Conservation (phyloP, 805 yeast species). For the Teunomyces pallodes region DNA sequence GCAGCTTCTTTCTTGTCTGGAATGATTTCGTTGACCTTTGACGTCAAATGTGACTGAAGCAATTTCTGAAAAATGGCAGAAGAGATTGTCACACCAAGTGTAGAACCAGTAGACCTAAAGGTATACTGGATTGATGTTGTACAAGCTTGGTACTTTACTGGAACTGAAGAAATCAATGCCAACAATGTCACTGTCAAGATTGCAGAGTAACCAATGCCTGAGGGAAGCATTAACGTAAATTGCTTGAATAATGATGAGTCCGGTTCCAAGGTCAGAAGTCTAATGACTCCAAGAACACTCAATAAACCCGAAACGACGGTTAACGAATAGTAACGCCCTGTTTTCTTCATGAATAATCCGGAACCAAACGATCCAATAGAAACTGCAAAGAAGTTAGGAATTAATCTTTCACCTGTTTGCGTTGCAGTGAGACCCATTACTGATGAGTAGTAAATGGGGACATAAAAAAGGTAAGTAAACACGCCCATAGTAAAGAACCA, state of each 20-base stretch:
- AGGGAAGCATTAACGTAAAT: slow-evolving; percentile 44
- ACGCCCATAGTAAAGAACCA: slow-evolving; percentile 71
- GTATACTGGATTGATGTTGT: slow-evolving; percentile 90
- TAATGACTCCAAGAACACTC: slow-evolving; percentile 46
- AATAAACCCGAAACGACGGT: slow-evolving; percentile 43
- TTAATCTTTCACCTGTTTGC: slow-evolving; percentile 53
- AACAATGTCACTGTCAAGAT: slow-evolving; percentile 69
- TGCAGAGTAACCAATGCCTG: slow-evolving; percentile 66
- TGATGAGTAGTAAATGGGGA: slow-evolving; percentile 65
- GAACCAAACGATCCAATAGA: slow-evolving; percentile 64
- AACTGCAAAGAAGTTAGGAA: slow-evolving; percentile 69
- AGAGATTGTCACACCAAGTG: slow-evolving; percentile 72
- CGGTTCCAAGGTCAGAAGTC: slow-evolving; percentile 31
- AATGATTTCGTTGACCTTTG: slow-evolving; percentile 8
- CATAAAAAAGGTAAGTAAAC: slow-evolving; percentile 61
- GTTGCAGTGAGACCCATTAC: slow-evolving; percentile 54
- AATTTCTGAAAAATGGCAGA: slow-evolving; percentile 62
- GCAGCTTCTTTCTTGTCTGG: slow-evolving; percentile 37
- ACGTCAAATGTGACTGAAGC: slow-evolving; percentile 27
- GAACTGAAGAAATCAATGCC: slow-evolving; percentile 75
- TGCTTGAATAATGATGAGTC: slow-evolving; percentile 35
- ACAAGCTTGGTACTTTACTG: slow-evolving; percentile 68
- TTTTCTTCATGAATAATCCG: slow-evolving; percentile 63
- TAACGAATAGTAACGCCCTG: slow-evolving; percentile 66
- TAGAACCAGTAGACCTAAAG: slow-evolving; percentile 83